Percentiles rank a stretch among this genome's conserved stretches.
Conservation (phyloP, 768 basidiomycete genomes). For the Steccherinum ochraceum region DNA sequence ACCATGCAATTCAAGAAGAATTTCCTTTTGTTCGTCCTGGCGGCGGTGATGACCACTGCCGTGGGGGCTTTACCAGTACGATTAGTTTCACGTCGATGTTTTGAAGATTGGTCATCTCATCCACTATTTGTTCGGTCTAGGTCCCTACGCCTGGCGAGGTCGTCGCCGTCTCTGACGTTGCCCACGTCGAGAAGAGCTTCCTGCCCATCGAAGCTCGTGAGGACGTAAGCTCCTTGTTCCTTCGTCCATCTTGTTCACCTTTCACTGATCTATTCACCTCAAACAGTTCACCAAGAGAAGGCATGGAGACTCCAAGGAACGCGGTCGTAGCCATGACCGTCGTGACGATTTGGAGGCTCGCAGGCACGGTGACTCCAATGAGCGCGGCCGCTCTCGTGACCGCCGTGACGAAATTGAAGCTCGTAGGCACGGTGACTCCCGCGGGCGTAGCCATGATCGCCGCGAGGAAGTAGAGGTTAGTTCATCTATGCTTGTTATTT, state of each 20-base stretch:
- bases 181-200: constrained; percentile 2
- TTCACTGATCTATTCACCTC: background rate
- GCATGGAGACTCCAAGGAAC: constrained; percentile 7
- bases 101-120: background rate
- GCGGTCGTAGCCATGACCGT: background rate
- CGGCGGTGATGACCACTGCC: constrained; percentile 25
- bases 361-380: constrained; percentile 3
- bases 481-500: background rate
- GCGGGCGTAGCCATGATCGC: constrained; percentile 2
- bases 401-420: constrained; percentile 6
- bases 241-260: no score
- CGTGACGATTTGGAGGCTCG: constrained; percentile 3
- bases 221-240: constrained; percentile 4
- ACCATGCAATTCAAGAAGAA: constrained; percentile 31
- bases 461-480: background rate
- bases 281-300: constrained; percentile 2
- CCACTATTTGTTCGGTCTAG: background rate
- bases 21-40: constrained; percentile 27
- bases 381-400: background rate
- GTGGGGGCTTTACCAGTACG: constrained; percentile 25
- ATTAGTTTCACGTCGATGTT: no score
- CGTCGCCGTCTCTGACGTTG: background rate
- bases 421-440: constrained; percentile 8
- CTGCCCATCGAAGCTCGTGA: constrained; percentile 5
- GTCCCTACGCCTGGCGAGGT: background rate